A percentile compares a stretch with the other conserved stretches of the same genome.
Evolutionary conservation across 2,329 filamentous ascomycete species (phyloP).

Genomic region (Sclerotinia glacialis): DNA sequence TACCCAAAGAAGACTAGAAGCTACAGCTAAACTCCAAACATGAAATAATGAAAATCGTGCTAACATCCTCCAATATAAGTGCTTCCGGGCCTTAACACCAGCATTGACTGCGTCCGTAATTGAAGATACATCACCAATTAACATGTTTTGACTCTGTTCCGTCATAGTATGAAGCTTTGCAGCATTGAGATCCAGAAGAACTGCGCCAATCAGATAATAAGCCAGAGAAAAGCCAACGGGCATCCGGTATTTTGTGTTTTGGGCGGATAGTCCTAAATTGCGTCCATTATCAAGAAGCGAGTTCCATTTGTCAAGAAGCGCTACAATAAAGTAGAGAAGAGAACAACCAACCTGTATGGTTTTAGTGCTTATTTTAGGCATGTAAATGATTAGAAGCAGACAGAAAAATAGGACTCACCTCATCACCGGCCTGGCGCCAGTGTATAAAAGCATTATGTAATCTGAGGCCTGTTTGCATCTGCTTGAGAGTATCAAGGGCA

Average conservation of each 20-base stretch:
- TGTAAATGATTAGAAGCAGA: background rate
- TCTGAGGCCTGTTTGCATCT: constrained; percentile 38
- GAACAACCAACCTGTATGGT: constrained; percentile 33
- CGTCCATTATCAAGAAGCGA: constrained; percentile 33
- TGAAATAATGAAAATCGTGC: constrained; percentile 48
- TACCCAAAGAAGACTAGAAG: constrained; percentile 49
- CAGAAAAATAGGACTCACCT: constrained; percentile 47
- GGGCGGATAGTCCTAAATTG: constrained; percentile 40
- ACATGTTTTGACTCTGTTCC: constrained; percentile 15
- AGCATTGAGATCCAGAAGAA: constrained; percentile 39
- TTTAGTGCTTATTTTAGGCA: background rate
- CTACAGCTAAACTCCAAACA: constrained; percentile 40
- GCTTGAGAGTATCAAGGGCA: constrained; percentile 36
- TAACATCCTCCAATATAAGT: constrained; percentile 38
- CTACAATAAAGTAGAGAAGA: constrained; percentile 40
- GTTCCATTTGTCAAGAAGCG: constrained; percentile 40
- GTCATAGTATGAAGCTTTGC: constrained; percentile 19
- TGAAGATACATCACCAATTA: constrained; percentile 18
- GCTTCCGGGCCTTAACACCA: constrained; percentile 39
- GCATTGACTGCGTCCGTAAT: constrained; percentile 16
- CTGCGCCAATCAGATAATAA: constrained; percentile 44
- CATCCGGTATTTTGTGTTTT: constrained; percentile 44
- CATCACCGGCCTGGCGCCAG: constrained; percentile 38
- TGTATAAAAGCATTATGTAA: constrained; percentile 39
- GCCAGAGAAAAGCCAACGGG: constrained; percentile 44